Evolutionary conservation across 2,329 filamentous ascomycete species (phyloP).

Genomic region (Leptodontidium sp.): DNA sequence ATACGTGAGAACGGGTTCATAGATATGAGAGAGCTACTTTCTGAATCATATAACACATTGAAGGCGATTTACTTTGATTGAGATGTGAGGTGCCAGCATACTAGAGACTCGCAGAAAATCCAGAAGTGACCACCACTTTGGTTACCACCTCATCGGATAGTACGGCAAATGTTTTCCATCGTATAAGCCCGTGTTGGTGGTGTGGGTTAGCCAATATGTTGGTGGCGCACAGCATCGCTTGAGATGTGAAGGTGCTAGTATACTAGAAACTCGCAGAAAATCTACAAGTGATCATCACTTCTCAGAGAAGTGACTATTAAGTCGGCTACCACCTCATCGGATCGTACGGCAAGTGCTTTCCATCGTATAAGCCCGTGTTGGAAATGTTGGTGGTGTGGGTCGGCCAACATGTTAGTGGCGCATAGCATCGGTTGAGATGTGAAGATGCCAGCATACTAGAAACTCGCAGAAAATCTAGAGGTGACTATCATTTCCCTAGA

Average conservation of each 20-base stretch:
- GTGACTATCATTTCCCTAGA: too few species aligned
- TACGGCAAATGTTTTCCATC: neutral
- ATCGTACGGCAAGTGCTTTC: neutral
- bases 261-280: conserved; percentile 6
- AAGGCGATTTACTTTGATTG: neutral
- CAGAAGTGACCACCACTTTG: neutral
- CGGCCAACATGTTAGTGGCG: too few species aligned
- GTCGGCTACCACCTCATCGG: neutral
- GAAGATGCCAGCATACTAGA: too few species aligned
- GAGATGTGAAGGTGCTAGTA: neutral
- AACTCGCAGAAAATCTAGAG: too few species aligned
- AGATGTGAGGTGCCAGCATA: neutral
- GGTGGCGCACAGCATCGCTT: neutral
- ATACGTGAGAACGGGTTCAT: neutral
- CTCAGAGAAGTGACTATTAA: neutral
- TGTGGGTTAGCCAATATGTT: neutral
- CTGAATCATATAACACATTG: neutral
- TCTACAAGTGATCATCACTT: neutral
- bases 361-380: neutral
- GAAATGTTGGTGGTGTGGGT: neutral
- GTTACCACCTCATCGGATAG: neutral
- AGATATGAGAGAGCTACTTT: conserved; percentile 14
- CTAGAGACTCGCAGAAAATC: neutral
- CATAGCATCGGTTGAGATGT: too few species aligned
- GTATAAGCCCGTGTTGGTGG: neutral